A percentile compares a stretch with the other conserved stretches of the same genome.
These are phyloP conservation scores for Microbotryomycetes sp. DNA, from an alignment of 1,284 basidiomycete species.

Conservation along the genomic window DNA sequence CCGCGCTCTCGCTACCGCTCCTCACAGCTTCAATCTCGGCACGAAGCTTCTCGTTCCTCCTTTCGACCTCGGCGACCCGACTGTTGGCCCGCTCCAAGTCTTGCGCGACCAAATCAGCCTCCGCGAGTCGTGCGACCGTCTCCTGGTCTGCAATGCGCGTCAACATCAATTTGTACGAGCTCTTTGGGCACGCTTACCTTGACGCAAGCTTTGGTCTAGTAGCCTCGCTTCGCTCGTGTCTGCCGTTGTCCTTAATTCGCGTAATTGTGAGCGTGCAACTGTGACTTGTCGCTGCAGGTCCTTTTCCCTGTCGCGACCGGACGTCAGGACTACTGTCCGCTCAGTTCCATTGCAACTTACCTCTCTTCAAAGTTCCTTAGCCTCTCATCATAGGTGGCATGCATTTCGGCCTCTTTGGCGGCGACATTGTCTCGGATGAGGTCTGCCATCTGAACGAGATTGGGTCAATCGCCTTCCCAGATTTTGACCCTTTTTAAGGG, in stretches of 20 bases:
- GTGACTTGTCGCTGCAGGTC: constrained; percentile 80
- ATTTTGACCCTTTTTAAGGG: constrained; percentile 2
- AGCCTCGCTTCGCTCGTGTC: constrained; percentile 87
- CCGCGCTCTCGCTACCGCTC: constrained; percentile 66
- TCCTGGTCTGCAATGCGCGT: constrained; percentile 72
- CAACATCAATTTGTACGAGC: not conserved
- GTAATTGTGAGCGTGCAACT: constrained; percentile 75
- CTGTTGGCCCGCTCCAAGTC: constrained; percentile 90
- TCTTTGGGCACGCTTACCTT: constrained; percentile 51
- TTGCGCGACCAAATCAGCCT: constrained; percentile 84
- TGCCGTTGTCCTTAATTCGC: constrained; percentile 79
- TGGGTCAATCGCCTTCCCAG: constrained; percentile 27
- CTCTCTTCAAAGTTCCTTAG: constrained; percentile 90
- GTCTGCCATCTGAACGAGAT: constrained; percentile 68
- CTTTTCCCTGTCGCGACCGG: constrained; percentile 72
- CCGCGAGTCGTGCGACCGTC: constrained; percentile 74
- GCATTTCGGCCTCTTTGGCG: constrained; percentile 89
- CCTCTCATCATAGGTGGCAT: constrained; percentile 92
- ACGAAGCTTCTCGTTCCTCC: constrained; percentile 84
- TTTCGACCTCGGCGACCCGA: constrained; percentile 81
- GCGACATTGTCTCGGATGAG: constrained; percentile 74
- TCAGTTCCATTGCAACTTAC: no score
- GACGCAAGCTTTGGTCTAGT: constrained; percentile 75
- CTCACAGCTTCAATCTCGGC: constrained; percentile 86
- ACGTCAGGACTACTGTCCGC: no score